Evolutionary conservation across 2,329 filamentous ascomycete genomes (phyloP).

Genomic region (Myriangium duriaei): DNA sequence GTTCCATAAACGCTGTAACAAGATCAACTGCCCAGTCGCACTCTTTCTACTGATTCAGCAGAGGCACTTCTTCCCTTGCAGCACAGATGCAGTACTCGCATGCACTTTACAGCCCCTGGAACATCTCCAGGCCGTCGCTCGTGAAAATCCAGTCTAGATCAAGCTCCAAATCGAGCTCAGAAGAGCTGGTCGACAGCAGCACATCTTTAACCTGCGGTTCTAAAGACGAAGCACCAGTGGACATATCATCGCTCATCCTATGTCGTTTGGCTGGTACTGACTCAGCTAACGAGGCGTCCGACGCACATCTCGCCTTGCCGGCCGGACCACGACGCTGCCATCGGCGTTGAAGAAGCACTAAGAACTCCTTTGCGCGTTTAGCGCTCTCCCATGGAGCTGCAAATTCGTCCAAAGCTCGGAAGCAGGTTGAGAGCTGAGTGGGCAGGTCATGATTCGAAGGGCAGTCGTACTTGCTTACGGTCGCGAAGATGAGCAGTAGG

Average conservation of each 20-base stretch:
- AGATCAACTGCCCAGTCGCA: too few relatives aligned
- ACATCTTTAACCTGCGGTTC: background rate
- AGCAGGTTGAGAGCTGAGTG: background rate
- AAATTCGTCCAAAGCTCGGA: conserved; percentile 6
- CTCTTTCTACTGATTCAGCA: too few relatives aligned
- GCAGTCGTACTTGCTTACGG: background rate
- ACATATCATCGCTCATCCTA: background rate
- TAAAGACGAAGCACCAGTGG: background rate
- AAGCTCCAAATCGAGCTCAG: background rate
- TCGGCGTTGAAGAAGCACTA: background rate
- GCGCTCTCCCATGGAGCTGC: conserved; percentile 5
- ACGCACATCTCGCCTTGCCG: background rate
- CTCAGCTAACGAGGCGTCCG: background rate
- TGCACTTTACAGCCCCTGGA: too few relatives aligned
- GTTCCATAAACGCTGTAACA: too few relatives aligned
- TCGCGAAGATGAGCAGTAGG: conserved; percentile 5
- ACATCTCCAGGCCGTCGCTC: background rate
- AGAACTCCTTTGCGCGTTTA: background rate
- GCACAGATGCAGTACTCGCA: too few relatives aligned
- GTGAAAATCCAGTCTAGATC: background rate
- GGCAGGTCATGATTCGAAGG: background rate
- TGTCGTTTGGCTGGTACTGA: background rate
- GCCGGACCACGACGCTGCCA: background rate
- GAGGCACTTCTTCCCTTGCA: too few relatives aligned
- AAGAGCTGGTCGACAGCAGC: background rate